Conservation (phyloP, 805 yeast species). For the Candida vartiovaarae region DNA sequence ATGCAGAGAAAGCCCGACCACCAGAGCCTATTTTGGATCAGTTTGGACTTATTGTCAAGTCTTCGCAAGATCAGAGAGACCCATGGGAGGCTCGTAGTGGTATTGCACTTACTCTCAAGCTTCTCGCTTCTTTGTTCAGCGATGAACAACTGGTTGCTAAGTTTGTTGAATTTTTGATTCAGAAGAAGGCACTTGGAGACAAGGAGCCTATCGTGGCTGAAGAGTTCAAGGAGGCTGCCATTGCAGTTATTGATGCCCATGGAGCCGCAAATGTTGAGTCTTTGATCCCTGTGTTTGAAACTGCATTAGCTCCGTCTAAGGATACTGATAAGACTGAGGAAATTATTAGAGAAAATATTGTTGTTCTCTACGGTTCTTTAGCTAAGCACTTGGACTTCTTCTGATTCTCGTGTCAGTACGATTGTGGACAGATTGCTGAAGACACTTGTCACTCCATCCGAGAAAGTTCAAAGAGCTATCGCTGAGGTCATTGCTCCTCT, state of each 20-base stretch:
- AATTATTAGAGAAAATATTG: conserved; percentile 66
- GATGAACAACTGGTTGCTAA: conserved; percentile 35
- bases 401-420: conserved; percentile 57
- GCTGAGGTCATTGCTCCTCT: conserved; percentile 83
- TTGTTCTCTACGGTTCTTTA: conserved; percentile 83
- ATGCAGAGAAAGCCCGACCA: conserved; percentile 54
- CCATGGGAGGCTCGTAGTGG: conserved; percentile 85
- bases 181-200: conserved; percentile 67
- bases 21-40: conserved; percentile 73
- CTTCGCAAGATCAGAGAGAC: conserved; percentile 57
- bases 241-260: conserved; percentile 55
- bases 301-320: conserved; percentile 41
- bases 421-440: conserved; percentile 64
- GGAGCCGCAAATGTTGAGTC: conserved; percentile 65
- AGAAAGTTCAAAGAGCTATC: conserved; percentile 82
- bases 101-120: conserved; percentile 57
- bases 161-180: conserved; percentile 57
- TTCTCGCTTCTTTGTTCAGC: conserved; percentile 40
- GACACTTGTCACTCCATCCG: conserved; percentile 82
- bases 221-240: conserved; percentile 86
- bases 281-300: conserved; percentile 77
- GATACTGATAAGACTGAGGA: conserved; percentile 47
- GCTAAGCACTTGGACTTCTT: conserved; percentile 72
- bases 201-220: conserved; percentile 64
- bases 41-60: conserved; percentile 68